Evolutionary conservation across 2,329 filamentous ascomycete genomes (phyloP).

Genomic region (Penicillium thymicola): DNA sequence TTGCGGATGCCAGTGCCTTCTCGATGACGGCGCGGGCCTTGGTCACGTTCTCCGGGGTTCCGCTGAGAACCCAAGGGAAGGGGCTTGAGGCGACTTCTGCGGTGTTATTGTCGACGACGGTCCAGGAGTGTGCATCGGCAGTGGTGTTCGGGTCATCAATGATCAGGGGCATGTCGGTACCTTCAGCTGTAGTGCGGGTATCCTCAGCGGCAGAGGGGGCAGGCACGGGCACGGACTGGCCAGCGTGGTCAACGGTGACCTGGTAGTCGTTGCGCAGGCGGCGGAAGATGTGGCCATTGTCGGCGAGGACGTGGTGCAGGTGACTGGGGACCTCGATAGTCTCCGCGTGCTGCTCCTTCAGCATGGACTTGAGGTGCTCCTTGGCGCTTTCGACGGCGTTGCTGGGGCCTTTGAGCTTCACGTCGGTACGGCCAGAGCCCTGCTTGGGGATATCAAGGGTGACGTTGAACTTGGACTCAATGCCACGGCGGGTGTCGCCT

Average conservation of each 20-base stretch:
- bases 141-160: conserved; percentile 72
- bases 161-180: conserved; percentile 74
- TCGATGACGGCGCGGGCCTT: conserved; percentile 76
- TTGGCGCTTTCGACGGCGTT: conserved; percentile 81
- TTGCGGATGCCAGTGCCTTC: conserved; percentile 63
- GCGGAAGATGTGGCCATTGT: conserved; percentile 92
- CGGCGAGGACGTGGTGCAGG: conserved; percentile 74
- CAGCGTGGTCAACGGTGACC: conserved; percentile 88
- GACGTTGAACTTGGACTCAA: conserved; percentile 84
- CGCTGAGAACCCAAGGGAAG: conserved; percentile 83
- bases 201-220: conserved; percentile 58
- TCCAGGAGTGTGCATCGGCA: conserved; percentile 75
- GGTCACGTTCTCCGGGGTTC: conserved; percentile 70
- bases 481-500: conserved; percentile 77
- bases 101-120: conserved; percentile 59
- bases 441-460: conserved; percentile 88
- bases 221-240: conserved; percentile 69
- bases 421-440: conserved; percentile 74
- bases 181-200: conserved; percentile 51
- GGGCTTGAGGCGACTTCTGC: conserved; percentile 34
- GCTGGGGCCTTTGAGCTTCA: conserved; percentile 80
- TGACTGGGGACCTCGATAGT: conserved; percentile 78
- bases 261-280: conserved; percentile 79
- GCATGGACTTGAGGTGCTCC: conserved; percentile 70
- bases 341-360: conserved; percentile 85